Evolutionary conservation across 2,329 filamentous ascomycete species (phyloP).

Genomic region (Epichloe sylvatica): DNA sequence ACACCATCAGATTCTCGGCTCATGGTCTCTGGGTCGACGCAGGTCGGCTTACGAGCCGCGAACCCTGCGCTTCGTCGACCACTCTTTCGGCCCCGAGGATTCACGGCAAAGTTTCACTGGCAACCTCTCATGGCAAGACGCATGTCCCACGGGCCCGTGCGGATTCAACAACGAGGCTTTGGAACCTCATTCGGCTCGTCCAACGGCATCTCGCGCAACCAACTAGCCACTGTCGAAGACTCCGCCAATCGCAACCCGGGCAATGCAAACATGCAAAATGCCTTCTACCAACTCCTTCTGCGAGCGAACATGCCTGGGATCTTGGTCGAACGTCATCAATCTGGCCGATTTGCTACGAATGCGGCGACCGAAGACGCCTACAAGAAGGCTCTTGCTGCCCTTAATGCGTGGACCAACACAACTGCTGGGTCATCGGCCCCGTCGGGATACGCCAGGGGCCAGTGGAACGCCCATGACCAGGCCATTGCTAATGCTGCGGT

Average conservation of each 20-base stretch:
- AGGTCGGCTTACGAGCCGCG: constrained; percentile 17
- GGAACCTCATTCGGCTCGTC: constrained; percentile 24
- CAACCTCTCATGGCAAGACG: constrained; percentile 10
- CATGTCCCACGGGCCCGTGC: constrained; percentile 4
- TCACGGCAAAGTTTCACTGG: constrained; percentile 4
- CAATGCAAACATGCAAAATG: constrained; percentile 78
- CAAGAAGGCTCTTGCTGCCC: constrained; percentile 48
- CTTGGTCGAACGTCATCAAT: constrained; percentile 78
- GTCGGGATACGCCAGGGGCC: constrained; percentile 12
- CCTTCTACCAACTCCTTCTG: constrained; percentile 83
- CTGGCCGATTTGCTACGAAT: constrained; percentile 72
- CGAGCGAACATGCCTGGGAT: constrained; percentile 91
- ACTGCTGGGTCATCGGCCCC: constrained; percentile 12
- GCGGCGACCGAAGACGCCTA: constrained; percentile 65
- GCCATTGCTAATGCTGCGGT: constrained; percentile 16
- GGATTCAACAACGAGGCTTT: constrained; percentile 16
- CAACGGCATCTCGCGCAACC: constrained; percentile 41
- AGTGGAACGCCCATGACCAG: constrained; percentile 19
- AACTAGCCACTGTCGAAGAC: constrained; percentile 77
- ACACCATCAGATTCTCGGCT: constrained; percentile 7
- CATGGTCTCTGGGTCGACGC: constrained; percentile 13
- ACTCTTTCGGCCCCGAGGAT: constrained; percentile 10
- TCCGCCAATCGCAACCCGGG: constrained; percentile 84
- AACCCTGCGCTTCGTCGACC: constrained; percentile 16
- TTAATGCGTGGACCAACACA: constrained; percentile 18